A percentile compares a stretch with the other conserved stretches of the same genome.
Conservation (phyloP, 208 protist genomes). For the Leishmania tropica region DNA sequence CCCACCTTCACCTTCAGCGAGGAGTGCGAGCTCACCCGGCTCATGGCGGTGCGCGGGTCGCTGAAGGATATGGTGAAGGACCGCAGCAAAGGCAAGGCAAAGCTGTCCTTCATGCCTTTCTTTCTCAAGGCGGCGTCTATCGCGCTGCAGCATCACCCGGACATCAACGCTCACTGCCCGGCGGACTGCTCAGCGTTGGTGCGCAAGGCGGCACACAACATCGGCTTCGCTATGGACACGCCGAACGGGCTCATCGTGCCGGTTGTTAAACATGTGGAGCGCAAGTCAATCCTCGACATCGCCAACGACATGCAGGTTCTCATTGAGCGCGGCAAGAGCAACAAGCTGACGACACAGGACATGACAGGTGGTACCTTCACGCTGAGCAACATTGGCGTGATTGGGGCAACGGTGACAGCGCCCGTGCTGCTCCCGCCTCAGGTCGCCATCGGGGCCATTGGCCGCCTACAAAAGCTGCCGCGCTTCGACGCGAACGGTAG, state of each 20-base stretch:
- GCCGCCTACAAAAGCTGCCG: constrained; percentile 86
- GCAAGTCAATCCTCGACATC: constrained; percentile 91
- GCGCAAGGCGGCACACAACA: constrained; percentile 93
- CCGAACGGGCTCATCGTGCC: constrained; percentile 95
- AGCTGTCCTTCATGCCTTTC: constrained; percentile 94
- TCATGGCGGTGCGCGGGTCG: constrained; percentile 56
- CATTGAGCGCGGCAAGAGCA: constrained; percentile 49
- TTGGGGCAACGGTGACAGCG: constrained; percentile 93
- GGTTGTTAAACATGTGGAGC: constrained; percentile 92
- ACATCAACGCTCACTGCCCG: constrained; percentile 86
- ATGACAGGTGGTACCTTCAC: constrained; percentile 94
- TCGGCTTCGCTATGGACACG: constrained; percentile 97
- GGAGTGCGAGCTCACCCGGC: constrained; percentile 82
- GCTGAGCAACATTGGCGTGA: constrained; percentile 96
- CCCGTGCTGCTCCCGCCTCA: constrained; percentile 93
- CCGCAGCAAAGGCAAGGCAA: constrained; percentile 28
- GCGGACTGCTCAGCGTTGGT: constrained; percentile 65
- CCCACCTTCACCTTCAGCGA: constrained; percentile 93
- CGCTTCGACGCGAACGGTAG: constrained; percentile 75
- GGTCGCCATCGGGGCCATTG: constrained; percentile 94
- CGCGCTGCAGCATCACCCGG: constrained; percentile 83
- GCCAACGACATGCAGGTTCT: constrained; percentile 91
- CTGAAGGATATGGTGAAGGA: constrained; percentile 52
- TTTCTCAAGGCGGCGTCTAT: constrained; percentile 95
- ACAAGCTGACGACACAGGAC: constrained; percentile 62